A percentile compares a stretch with the other conserved stretches of the same genome.
phyloP scores from a whole-genome alignment of 371 early-diverging fungal species.

The Coemansia sp. region DNA sequence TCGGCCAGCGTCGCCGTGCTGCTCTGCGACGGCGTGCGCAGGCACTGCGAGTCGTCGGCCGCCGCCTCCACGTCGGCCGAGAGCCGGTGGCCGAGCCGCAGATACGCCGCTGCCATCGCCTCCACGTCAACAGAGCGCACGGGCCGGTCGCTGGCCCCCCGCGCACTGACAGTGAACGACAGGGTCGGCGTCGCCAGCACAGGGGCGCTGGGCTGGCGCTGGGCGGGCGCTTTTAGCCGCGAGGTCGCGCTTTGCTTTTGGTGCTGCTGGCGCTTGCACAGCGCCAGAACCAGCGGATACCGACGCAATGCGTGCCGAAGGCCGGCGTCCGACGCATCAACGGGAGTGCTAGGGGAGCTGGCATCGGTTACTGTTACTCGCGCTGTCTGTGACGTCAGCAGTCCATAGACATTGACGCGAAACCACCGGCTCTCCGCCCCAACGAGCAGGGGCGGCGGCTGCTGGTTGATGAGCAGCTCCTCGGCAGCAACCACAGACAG shows the following conservation, averaged over 20 bases:
- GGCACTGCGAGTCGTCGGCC: neutral
- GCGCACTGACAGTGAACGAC: constrained; percentile 8
- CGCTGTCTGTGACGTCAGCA: too few relatives aligned
- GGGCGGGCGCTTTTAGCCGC: neutral
- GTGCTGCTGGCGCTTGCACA: neutral
- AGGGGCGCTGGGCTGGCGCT: too few relatives aligned
- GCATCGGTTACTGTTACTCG: too few relatives aligned
- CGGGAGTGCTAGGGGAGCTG: too few relatives aligned
- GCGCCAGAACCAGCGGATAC: too few relatives aligned
- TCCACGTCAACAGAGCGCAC: constrained; percentile 29
- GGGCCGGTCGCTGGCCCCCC: constrained; percentile 3
- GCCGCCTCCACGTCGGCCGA: neutral
- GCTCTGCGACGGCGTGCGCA: constrained; percentile 23
- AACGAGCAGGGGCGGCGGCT: too few relatives aligned
- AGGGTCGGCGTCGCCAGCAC: neutral
- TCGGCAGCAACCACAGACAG: too few relatives aligned
- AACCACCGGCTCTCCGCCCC: too few relatives aligned
- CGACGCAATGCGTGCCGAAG: too few relatives aligned
- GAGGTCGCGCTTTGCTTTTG: neutral
- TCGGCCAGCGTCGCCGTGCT: constrained; percentile 11
- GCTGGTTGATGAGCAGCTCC: neutral
- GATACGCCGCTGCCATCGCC: constrained; percentile 28
- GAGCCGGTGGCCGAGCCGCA: constrained; percentile 25
- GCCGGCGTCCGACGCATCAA: too few relatives aligned
- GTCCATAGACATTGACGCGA: too few relatives aligned